Evolutionary conservation across 306 rosid genomes (phyloP).

Genomic region (Trifolium pratense): DNA sequence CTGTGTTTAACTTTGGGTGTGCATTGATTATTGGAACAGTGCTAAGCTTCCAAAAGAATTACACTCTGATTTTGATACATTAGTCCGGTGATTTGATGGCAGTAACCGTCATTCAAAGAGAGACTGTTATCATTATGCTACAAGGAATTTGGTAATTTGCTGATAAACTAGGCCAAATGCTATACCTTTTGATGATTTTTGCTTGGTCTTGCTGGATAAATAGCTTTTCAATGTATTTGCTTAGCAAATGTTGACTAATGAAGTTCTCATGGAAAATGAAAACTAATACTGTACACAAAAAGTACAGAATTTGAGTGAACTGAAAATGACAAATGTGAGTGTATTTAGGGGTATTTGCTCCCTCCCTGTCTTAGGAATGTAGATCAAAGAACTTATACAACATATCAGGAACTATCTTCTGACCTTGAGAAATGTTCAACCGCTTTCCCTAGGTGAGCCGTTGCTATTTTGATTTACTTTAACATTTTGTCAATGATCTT

Average conservation of each 20-base stretch:
- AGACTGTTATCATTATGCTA: conserved; percentile 20
- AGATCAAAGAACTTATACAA: conserved; percentile 72
- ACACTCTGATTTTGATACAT: neutral
- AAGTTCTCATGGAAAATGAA: conserved; percentile 4
- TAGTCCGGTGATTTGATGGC: conserved; percentile 2
- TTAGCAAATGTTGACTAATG: conserved; percentile 7
- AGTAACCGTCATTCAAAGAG: conserved; percentile 13
- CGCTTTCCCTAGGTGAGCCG: conserved; percentile 77
- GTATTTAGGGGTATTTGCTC: conserved; percentile 51
- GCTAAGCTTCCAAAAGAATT: conserved; percentile 1
- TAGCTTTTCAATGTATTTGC: neutral
- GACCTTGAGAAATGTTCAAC: conserved; percentile 96
- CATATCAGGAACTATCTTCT: conserved; percentile 84
- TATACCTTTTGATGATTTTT: conserved; percentile 7
- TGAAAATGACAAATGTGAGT: neutral
- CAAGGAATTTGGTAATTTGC: conserved; percentile 6
- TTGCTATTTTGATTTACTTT: conserved; percentile 26
- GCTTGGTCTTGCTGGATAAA: conserved; percentile 5
- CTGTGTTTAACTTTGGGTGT: conserved; percentile 10
- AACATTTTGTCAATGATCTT: neutral
- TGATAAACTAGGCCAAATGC: neutral
- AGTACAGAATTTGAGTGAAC: neutral
- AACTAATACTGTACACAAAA: neutral
- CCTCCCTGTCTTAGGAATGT: conserved; percentile 93
- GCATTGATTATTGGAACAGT: conserved; percentile 3